Evolutionary conservation across 202 grass and related monocot genomes (phyloP).

Genomic region (Schoenoplectus triqueter): DNA sequence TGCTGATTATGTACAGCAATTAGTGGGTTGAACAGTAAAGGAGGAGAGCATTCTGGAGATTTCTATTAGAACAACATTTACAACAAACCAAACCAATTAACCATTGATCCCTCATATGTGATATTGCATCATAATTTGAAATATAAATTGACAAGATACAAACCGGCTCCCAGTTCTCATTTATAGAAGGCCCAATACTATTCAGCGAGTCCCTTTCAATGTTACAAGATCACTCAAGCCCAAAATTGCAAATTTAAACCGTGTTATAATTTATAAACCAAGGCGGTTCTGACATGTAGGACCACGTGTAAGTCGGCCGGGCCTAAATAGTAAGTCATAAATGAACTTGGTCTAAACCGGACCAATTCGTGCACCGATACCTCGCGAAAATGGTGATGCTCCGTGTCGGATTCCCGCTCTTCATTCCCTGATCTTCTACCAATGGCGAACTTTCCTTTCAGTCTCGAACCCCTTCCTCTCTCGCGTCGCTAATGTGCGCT

Average conservation of each 20-base stretch:
- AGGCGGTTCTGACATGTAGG: not conserved
- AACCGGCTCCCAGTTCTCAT: not conserved
- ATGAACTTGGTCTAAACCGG: not conserved
- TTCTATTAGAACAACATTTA: too few relatives aligned
- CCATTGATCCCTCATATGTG: too few relatives aligned
- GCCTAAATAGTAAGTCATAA: not conserved
- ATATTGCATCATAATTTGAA: too few relatives aligned
- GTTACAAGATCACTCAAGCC: not conserved
- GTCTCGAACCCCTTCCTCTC: conserved; percentile 86
- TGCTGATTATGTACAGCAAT: not conserved
- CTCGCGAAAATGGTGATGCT: conserved; percentile 47
- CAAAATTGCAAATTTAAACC: not conserved
- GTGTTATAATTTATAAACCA: too few relatives aligned
- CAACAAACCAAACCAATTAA: not conserved
- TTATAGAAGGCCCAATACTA: not conserved
- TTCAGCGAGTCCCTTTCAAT: not conserved
- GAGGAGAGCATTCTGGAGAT: too few relatives aligned
- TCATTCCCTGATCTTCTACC: conserved; percentile 47
- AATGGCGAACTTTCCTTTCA: conserved; percentile 60
- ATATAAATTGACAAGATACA: not conserved
- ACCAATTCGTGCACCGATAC: not conserved
- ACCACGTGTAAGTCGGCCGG: not conserved
- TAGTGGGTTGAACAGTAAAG: not conserved
- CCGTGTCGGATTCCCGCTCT: not conserved
- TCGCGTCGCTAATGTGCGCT: conserved; percentile 62